These are phyloP conservation scores for Gossypium trilobum DNA, from an alignment of 441 rosid genomes.

Conservation along the genomic window DNA sequence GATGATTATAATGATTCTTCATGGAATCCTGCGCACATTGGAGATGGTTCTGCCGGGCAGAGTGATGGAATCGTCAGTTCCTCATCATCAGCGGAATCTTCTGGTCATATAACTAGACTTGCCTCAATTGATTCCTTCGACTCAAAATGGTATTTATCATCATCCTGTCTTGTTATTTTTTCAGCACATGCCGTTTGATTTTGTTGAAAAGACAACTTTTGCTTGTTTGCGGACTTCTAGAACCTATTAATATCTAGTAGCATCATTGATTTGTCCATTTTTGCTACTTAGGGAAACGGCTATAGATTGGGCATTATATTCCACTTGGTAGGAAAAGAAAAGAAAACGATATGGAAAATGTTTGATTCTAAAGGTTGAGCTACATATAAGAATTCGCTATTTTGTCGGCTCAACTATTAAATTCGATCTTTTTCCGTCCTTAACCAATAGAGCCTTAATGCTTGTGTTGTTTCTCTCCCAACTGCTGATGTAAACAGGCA, in stretches of 20 bases:
- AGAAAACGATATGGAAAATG: not conserved
- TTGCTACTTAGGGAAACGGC: not conserved
- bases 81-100: slow-evolving; percentile 39
- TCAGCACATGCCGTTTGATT: slow-evolving; percentile 2
- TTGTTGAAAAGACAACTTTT: not conserved
- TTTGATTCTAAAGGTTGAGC: not conserved
- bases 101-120: slow-evolving; percentile 68
- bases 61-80: slow-evolving; percentile 44
- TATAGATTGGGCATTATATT: not conserved
- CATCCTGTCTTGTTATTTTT: slow-evolving; percentile 10
- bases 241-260: not conserved
- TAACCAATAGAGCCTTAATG: slow-evolving; percentile 3
- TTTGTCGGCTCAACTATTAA: not conserved
- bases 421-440: not conserved
- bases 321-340: not conserved
- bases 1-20: slow-evolving; percentile 51
- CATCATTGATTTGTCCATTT: not conserved
- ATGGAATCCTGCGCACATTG: slow-evolving; percentile 71
- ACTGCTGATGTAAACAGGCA: slow-evolving; percentile 48
- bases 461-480: not conserved
- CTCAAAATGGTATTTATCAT: slow-evolving; percentile 72
- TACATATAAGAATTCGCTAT: not conserved
- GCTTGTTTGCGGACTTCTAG: not conserved
- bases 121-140: slow-evolving; percentile 96
- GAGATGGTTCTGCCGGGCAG: slow-evolving; percentile 47